These are phyloP conservation scores for Raphanus hybrid DNA, from an alignment of 441 rosid genomes.

Conservation along the genomic window DNA sequence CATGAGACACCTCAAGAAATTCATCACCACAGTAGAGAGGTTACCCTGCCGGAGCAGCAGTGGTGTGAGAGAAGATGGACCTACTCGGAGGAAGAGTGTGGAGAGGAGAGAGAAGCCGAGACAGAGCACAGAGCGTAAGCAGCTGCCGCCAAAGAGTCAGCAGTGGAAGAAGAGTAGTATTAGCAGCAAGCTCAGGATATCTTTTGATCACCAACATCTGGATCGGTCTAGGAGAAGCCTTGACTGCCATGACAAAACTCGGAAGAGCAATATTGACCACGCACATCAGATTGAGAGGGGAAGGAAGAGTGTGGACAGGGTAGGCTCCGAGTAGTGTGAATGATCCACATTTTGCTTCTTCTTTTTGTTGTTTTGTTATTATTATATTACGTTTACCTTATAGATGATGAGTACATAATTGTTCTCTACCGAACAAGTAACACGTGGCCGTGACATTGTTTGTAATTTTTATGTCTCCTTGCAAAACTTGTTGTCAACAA, in stretches of 20 bases:
- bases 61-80: neutral
- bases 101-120: slow-evolving; percentile 85
- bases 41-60: slow-evolving; percentile 45
- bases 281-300: slow-evolving; percentile 58
- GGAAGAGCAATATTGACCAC: slow-evolving; percentile 68
- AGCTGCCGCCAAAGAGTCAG: slow-evolving; percentile 42
- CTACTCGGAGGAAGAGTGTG: slow-evolving; percentile 68
- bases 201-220: slow-evolving; percentile 65
- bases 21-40: slow-evolving; percentile 79
- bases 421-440: neutral
- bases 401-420: neutral
- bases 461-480: neutral
- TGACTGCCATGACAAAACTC: slow-evolving; percentile 80
- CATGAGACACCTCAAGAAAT: slow-evolving; percentile 84
- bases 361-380: neutral
- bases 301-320: slow-evolving; percentile 40
- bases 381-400: neutral
- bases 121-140: slow-evolving; percentile 68
- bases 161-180: slow-evolving; percentile 47
- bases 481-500: neutral
- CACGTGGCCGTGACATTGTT: neutral
- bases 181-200: slow-evolving; percentile 56
- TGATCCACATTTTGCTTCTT: neutral
- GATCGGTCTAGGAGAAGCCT: slow-evolving; percentile 85
- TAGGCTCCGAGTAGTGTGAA: slow-evolving; percentile 1